These are phyloP conservation scores for Lactifluus echinatus DNA, from an alignment of 768 basidiomycete genomes.

Conservation along the genomic window DNA sequence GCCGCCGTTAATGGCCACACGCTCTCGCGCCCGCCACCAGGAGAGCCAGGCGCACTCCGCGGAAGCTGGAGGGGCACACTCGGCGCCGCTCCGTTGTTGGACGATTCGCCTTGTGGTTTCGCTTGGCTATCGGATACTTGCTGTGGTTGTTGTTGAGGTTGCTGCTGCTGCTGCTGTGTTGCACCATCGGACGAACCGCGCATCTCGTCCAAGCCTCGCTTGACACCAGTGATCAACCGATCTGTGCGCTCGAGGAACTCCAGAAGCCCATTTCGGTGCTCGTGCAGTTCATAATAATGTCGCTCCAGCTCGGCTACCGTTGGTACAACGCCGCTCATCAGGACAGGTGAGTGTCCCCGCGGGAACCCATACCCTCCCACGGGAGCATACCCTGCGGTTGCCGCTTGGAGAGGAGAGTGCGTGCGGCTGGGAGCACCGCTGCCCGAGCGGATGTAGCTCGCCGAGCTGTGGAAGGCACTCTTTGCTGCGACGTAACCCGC, in stretches of 20 bases:
- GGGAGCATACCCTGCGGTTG: constrained; percentile 30
- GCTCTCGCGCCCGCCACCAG: constrained; percentile 22
- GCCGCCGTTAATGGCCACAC: constrained; percentile 29
- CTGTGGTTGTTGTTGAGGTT: not conserved
- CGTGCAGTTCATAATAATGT: constrained; percentile 57
- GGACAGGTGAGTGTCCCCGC: constrained; percentile 44
- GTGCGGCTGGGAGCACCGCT: constrained; percentile 59
- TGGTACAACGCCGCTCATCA: constrained; percentile 28
- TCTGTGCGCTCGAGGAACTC: constrained; percentile 74
- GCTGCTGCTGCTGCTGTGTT: not conserved
- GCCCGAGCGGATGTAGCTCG: constrained; percentile 56
- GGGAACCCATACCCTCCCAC: constrained; percentile 18
- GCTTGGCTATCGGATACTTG: not conserved
- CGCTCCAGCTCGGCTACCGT: constrained; percentile 57
- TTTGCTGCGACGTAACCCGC: constrained; percentile 11
- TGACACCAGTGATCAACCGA: constrained; percentile 58
- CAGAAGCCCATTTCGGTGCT: constrained; percentile 56
- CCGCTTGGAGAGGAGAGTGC: constrained; percentile 55
- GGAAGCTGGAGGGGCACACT: constrained; percentile 24
- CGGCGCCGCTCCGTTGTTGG: constrained; percentile 10
- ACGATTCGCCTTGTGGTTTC: constrained; percentile 12
- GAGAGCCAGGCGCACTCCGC: constrained; percentile 22
- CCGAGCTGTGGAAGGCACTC: constrained; percentile 27
- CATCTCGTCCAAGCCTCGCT: constrained; percentile 73
- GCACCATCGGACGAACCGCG: constrained; percentile 28